Evolutionary conservation across 2,329 filamentous ascomycete species (phyloP), one percentile per base, ranked within the genome.

Genomic region (Talaromyces sp.): DNA sequence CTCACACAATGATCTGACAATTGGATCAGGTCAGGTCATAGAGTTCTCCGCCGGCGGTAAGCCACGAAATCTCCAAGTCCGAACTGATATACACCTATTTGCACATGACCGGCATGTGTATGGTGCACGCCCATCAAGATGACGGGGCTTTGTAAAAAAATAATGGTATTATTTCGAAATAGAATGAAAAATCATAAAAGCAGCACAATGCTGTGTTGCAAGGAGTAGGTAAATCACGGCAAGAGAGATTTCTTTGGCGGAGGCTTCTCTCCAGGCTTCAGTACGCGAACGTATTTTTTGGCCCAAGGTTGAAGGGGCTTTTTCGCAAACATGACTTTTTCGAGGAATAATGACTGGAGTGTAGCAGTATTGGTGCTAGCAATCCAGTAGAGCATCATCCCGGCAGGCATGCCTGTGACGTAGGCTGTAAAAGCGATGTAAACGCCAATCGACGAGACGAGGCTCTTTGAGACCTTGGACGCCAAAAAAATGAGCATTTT

Each of bases 301-400:
- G 66, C 66, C 62, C 70, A 75, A 11, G 69, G 66, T 35, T 66
- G 63, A 14, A 75, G 63, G 2, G 70, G 67, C 29, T 65, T 64
- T 27, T 67, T 72, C 3, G 70, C 60, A 24, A 76, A 75, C 69
- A 80, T 74, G 27, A 74, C 67, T 54, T 69, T 74, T 24, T 77
- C 71, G 63, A 81, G 61, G 19, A 78, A 26, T 57, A 65, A 63
- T 3, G 68, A 69, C 65, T 81, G 79, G 17, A 74, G 56, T 32
- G 72, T 77, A 46, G 77, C 79, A 50, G 77, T 63, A 61, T 73
- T 68, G 29, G 73, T 74, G 61, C 77, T 80, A 3, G 72, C 75
- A 32, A 81, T 77, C 80, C 80, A 83, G 65, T 82, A 83, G 7
- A 82, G 64, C 66, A 81, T 65, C 61, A 82, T 70, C 0, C 76